phyloP scores from a whole-genome alignment of 202 grass and related monocot species.

The Musa balbisiana region DNA sequence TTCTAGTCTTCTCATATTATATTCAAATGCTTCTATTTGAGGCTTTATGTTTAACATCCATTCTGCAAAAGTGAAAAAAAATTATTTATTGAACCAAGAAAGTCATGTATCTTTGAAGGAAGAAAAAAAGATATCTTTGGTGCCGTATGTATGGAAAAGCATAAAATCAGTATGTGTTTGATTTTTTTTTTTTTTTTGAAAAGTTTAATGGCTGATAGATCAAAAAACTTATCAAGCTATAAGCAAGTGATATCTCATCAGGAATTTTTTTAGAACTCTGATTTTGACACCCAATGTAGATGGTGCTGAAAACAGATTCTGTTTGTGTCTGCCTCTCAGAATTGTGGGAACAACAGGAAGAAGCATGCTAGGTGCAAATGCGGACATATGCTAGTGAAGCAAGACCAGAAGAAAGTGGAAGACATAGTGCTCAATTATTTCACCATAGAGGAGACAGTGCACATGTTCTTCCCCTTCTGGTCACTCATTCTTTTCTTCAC shows the following conservation, averaged over 20 bases:
- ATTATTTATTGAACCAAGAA: no score
- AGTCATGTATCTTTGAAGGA: no score
- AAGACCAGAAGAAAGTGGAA: neutral
- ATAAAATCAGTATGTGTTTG: no score
- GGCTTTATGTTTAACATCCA: no score
- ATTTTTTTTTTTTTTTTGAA: no score
- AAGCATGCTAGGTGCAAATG: neutral
- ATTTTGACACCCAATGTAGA: constrained; percentile 1
- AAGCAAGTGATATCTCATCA: neutral
- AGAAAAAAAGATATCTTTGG: no score
- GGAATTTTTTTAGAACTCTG: neutral
- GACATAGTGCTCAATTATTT: constrained; percentile 6
- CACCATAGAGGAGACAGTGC: neutral
- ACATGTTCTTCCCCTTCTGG: neutral
- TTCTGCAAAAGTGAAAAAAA: no score
- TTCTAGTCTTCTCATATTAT: no score
- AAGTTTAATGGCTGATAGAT: neutral
- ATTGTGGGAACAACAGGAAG: neutral
- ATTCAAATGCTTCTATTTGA: no score
- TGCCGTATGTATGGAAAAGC: no score
- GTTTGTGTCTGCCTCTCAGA: neutral
- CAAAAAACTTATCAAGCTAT: neutral
- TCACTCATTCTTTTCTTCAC: neutral
- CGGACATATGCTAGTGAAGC: neutral
- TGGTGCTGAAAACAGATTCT: neutral